A percentile compares a stretch with the other conserved stretches of the same genome.
Evolutionary conservation across 441 rosid species (phyloP).

Genomic region (Syzygium syzygioides): DNA sequence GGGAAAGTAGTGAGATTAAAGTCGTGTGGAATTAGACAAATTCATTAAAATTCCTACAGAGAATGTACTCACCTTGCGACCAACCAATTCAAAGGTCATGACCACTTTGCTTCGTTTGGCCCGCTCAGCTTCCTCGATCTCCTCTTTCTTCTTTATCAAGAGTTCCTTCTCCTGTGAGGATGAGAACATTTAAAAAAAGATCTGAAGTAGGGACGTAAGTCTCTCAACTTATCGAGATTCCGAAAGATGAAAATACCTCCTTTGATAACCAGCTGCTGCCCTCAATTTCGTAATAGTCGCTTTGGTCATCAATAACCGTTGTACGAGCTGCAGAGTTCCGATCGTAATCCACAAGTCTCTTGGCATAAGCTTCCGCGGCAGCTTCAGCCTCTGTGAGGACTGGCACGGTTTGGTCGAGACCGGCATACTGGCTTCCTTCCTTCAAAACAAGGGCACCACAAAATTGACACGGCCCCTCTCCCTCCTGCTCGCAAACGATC

Average conservation of each 20-base stretch:
- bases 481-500: constrained; percentile 93
- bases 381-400: constrained; percentile 73
- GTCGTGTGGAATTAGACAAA: neutral
- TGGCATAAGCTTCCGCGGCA: constrained; percentile 82
- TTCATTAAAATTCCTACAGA: neutral
- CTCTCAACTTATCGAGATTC: neutral
- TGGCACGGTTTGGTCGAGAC: constrained; percentile 55
- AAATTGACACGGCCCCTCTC: constrained; percentile 83
- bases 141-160: constrained; percentile 68
- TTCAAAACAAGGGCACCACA: constrained; percentile 85
- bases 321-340: constrained; percentile 88
- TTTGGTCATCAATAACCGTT: constrained; percentile 91
- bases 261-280: constrained; percentile 83
- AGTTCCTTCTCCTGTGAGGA: constrained; percentile 71
- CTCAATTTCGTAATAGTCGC: constrained; percentile 89
- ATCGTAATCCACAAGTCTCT: constrained; percentile 90
- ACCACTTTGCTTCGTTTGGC: constrained; percentile 71
- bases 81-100: constrained; percentile 88
- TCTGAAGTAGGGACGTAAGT: neutral
- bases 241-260: constrained; percentile 42
- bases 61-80: constrained; percentile 65
- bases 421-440: constrained; percentile 92
- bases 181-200: neutral
- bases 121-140: constrained; percentile 71
- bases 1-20: neutral